phyloP scores from a whole-genome alignment of 495 filamentous ascomycete species.

The Glutinoglossum americanum region DNA sequence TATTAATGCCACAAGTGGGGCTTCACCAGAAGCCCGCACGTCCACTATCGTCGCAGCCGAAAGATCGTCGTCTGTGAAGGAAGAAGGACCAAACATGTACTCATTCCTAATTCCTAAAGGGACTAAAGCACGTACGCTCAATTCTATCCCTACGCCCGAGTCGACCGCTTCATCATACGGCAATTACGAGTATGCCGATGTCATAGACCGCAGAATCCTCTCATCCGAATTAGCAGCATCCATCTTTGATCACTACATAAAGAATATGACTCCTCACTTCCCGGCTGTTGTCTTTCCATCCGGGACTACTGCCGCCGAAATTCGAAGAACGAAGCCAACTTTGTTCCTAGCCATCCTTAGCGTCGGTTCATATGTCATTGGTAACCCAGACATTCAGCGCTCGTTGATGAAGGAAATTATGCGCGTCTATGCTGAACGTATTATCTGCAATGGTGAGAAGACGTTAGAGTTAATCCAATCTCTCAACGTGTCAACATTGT shows the following conservation, averaged over 20 bases:
- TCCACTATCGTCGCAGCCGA: not conserved
- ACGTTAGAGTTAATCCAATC: conserved; percentile 72
- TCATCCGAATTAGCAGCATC: conserved; percentile 34
- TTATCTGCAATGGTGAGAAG: conserved; percentile 61
- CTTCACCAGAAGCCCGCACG: not conserved
- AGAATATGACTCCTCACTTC: conserved; percentile 45
- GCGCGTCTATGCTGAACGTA: conserved; percentile 46
- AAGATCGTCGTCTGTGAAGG: not conserved
- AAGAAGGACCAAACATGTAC: conserved; percentile 3
- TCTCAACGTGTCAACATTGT: conserved; percentile 45
- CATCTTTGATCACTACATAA: conserved; percentile 48
- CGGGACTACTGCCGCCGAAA: conserved; percentile 37
- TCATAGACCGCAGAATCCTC: conserved; percentile 50
- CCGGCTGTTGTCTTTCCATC: conserved; percentile 59
- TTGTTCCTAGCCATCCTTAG: conserved; percentile 65
- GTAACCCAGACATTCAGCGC: conserved; percentile 33
- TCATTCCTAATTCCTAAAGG: conserved; percentile 7
- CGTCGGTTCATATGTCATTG: conserved; percentile 28
- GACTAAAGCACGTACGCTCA: not conserved
- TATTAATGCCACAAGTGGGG: not conserved
- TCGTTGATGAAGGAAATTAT: conserved; percentile 48
- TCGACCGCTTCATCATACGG: not conserved
- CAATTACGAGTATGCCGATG: conserved; percentile 30
- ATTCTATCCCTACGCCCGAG: not conserved
- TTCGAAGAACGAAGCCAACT: conserved; percentile 51